phyloP scores from a whole-genome alignment of 495 filamentous ascomycete species.

The Antarctomyces pellizariae region DNA sequence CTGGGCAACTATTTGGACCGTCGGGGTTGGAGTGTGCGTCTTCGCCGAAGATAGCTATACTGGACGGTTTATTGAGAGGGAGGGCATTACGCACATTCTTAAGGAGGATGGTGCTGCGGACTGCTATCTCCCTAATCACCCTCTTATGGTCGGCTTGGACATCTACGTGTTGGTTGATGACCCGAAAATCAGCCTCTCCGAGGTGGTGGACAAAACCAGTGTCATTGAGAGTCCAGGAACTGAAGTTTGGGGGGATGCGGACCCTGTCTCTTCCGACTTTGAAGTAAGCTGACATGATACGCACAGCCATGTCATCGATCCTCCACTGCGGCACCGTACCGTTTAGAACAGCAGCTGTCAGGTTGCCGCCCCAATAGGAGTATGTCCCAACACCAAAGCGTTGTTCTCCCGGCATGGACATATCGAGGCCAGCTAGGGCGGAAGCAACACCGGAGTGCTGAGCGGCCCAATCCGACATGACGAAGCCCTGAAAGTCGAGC shows the following conservation, averaged over 20 bases:
- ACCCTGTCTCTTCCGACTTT: conserved; percentile 38
- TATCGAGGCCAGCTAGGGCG: conserved; percentile 72
- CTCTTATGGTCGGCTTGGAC: conserved; percentile 52
- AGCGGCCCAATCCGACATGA: conserved; percentile 77
- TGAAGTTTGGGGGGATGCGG: conserved; percentile 55
- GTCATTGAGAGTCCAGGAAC: conserved; percentile 62
- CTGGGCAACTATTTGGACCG: conserved; percentile 68
- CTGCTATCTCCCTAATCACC: conserved; percentile 50
- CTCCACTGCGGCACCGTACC: conserved; percentile 80
- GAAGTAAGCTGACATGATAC: conserved; percentile 87
- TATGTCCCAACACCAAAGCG: conserved; percentile 37
- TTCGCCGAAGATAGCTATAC: conserved; percentile 62
- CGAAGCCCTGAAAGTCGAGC: conserved; percentile 83
- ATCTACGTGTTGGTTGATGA: conserved; percentile 70
- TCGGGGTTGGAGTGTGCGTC: conserved; percentile 56
- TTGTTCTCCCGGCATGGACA: conserved; percentile 87
- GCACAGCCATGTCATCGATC: conserved; percentile 75
- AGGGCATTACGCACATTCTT: conserved; percentile 60
- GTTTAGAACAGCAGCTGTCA: conserved; percentile 71
- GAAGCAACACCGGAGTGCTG: conserved; percentile 63
- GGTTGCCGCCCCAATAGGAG: conserved; percentile 70
- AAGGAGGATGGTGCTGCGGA: conserved; percentile 61
- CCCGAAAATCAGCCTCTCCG: conserved; percentile 31
- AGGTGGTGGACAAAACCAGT: conserved; percentile 42
- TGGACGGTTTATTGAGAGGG: conserved; percentile 52